Percentiles rank a stretch among this genome's conserved stretches.
Evolutionary conservation across 106 monocot species (phyloP).

Genomic region (Dendrobium nobile): DNA sequence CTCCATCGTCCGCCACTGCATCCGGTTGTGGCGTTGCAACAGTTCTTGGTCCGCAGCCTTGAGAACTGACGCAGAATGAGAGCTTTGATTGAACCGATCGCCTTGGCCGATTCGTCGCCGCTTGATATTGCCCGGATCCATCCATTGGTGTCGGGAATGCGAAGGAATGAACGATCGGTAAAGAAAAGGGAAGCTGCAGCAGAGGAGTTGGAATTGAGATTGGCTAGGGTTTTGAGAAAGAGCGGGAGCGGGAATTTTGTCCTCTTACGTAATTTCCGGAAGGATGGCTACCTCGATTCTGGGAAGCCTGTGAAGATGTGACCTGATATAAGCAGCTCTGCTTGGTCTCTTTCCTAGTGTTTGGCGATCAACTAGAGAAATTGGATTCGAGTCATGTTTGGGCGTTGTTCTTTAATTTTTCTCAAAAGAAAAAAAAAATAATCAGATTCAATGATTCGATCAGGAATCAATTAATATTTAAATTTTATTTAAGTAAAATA

Average conservation of each 20-base stretch:
- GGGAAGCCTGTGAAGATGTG: too few species aligned
- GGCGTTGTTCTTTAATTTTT: too few species aligned
- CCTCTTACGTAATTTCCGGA: too few species aligned
- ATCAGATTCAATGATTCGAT: too few species aligned
- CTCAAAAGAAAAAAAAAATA: too few species aligned
- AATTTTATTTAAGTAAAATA: too few species aligned
- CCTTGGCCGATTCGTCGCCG: constrained; percentile 1
- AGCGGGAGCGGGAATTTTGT: background rate
- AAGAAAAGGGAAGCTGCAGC: background rate
- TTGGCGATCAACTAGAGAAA: too few species aligned
- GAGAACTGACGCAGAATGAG: background rate
- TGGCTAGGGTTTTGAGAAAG: background rate
- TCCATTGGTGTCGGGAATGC: background rate
- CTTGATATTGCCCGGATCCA: background rate
- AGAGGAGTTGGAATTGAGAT: background rate
- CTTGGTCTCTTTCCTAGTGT: too few species aligned
- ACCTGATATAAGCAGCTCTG: too few species aligned
- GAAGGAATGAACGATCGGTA: background rate
- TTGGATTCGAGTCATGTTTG: too few species aligned
- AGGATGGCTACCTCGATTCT: too few species aligned
- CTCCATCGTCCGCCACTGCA: background rate
- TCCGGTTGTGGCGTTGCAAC: background rate
- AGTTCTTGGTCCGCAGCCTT: background rate
- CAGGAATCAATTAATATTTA: too few species aligned
- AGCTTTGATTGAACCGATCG: constrained; percentile 11